Conservation (phyloP, 2,329 filamentous ascomycete genomes). For the Ambrosiella cleistominuta region DNA sequence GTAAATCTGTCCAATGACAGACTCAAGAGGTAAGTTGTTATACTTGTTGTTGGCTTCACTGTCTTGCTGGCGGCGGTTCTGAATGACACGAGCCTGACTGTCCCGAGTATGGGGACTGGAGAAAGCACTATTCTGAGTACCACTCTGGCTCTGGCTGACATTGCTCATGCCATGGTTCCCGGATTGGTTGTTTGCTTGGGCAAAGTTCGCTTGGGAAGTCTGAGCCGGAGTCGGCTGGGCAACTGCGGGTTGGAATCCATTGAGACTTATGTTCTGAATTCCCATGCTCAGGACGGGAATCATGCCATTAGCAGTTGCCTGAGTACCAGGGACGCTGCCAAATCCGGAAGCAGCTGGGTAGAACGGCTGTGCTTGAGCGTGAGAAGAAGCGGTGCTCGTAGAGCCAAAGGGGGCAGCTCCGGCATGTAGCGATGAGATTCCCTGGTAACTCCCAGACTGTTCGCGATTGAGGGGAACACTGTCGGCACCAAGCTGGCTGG, state of each 20-base stretch:
- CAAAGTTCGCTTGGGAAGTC: neutral
- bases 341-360: conserved; percentile 19
- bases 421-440: conserved; percentile 41
- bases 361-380: conserved; percentile 17
- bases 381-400: conserved; percentile 18
- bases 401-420: conserved; percentile 67
- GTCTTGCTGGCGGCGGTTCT: conserved; percentile 57
- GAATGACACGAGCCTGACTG: conserved; percentile 57
- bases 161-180: conserved; percentile 1
- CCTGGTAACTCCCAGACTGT: conserved; percentile 17
- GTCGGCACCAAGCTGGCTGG: conserved; percentile 6
- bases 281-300: conserved; percentile 48
- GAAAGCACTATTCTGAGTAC: conserved; percentile 5
- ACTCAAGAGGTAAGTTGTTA: conserved; percentile 65
- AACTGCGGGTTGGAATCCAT: conserved; percentile 22
- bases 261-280: conserved; percentile 33
- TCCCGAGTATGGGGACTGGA: conserved; percentile 41
- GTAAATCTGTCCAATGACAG: conserved; percentile 70
- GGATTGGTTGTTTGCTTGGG: conserved; percentile 2
- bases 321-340: conserved; percentile 17
- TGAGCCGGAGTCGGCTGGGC: neutral
- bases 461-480: conserved; percentile 5
- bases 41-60: conserved; percentile 65
- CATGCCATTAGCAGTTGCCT: conserved; percentile 8
- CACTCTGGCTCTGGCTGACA: neutral